phyloP scores from a whole-genome alignment of 2,329 filamentous ascomycete genomes.

The Trichocomaceae sp. region DNA sequence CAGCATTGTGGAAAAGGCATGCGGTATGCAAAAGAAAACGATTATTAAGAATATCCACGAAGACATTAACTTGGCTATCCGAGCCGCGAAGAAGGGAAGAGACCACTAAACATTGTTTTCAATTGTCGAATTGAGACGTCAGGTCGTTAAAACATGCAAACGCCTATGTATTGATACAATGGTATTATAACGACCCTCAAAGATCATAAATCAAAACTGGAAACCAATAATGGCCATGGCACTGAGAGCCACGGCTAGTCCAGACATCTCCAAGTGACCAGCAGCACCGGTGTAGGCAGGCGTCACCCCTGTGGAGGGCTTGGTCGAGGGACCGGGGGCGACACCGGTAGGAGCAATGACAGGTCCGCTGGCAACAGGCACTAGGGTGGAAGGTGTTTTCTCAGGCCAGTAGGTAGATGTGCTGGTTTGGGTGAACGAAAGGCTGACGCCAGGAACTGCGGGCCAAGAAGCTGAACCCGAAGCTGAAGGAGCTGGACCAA shows the following conservation, averaged over 20 bases:
- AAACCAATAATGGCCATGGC: slow-evolving; percentile 19
- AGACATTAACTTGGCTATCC: slow-evolving; percentile 1
- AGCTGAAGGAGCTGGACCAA: neutral
- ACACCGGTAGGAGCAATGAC: slow-evolving; percentile 9
- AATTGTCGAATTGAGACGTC: neutral
- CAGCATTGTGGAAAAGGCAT: neutral
- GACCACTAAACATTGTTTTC: neutral
- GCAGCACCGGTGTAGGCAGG: slow-evolving; percentile 22
- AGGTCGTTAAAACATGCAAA: neutral
- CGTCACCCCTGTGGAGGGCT: slow-evolving; percentile 1
- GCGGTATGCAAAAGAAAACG: neutral
- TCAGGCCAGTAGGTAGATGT: slow-evolving; percentile 13
- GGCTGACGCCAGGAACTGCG: neutral
- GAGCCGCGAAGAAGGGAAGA: neutral
- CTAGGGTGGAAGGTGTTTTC: slow-evolving; percentile 8
- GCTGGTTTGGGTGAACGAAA: slow-evolving; percentile 11
- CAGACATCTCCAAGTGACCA: slow-evolving; percentile 19
- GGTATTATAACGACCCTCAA: neutral
- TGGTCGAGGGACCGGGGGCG: slow-evolving; percentile 7
- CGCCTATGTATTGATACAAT: slow-evolving; percentile 3
- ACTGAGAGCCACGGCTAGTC: slow-evolving; percentile 19
- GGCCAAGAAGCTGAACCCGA: neutral
- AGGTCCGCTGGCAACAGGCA: slow-evolving; percentile 1
- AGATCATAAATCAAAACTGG: slow-evolving; percentile 19
- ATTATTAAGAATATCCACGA: slow-evolving; percentile 9